Percentiles rank a stretch among this genome's conserved stretches.
Conservation (phyloP, 2,329 filamentous ascomycete genomes). For the Coniochaeta ligniaria region DNA sequence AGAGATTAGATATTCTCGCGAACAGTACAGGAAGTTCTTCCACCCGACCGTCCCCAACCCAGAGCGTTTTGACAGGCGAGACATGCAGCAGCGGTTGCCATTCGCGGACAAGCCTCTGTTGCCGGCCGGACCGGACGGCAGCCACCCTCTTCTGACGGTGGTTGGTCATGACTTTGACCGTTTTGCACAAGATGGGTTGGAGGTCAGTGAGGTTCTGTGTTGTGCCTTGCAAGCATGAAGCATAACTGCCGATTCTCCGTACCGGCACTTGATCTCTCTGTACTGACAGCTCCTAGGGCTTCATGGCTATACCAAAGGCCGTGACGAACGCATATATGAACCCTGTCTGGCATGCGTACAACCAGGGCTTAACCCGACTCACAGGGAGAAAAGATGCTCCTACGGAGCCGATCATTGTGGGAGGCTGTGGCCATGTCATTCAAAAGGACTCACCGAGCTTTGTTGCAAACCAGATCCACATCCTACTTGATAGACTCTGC, state of each 20-base stretch:
- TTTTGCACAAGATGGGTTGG: constrained; percentile 38
- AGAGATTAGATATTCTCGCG: constrained; percentile 24
- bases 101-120: constrained; percentile 32
- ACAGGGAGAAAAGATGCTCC: constrained; percentile 23
- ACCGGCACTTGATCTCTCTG: not conserved
- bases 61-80: constrained; percentile 41
- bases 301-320: constrained; percentile 20
- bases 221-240: not conserved
- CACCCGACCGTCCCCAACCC: constrained; percentile 40
- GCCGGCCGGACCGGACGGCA: constrained; percentile 21
- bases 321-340: constrained; percentile 44
- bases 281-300: constrained; percentile 11
- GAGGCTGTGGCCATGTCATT: constrained; percentile 46
- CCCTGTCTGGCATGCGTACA: constrained; percentile 45
- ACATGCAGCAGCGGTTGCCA: constrained; percentile 34
- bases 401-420: constrained; percentile 26
- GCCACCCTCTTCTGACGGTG: constrained; percentile 35
- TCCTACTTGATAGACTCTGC: constrained; percentile 5
- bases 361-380: constrained; percentile 38
- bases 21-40: constrained; percentile 31
- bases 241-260: not conserved
- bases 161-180: constrained; percentile 45
- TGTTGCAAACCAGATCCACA: constrained; percentile 22
- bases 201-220: constrained; percentile 3
- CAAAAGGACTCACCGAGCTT: constrained; percentile 44